These are phyloP conservation scores for Mimosa bimucronata DNA, from an alignment of 306 rosid genomes.

Conservation along the genomic window DNA sequence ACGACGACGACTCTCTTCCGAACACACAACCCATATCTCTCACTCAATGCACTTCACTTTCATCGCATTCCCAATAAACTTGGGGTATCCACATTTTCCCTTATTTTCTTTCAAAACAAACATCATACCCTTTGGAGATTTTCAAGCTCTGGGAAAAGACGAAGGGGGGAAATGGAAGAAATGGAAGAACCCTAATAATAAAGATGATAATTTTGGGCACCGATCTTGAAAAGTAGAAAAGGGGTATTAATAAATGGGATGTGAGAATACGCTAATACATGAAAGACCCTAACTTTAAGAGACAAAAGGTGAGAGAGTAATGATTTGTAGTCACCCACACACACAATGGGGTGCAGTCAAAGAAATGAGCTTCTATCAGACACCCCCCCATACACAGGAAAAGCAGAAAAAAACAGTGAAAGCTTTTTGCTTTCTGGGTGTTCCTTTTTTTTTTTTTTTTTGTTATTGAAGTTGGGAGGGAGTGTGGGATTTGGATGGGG, in stretches of 20 bases:
- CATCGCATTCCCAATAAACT: slow-evolving; percentile 37
- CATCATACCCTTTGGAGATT: slow-evolving; percentile 25
- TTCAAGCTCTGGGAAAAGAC: neutral
- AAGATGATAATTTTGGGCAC: slow-evolving; percentile 2
- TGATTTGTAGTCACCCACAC: slow-evolving; percentile 75
- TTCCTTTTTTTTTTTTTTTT: slow-evolving; percentile 24
- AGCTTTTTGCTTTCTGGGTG: neutral
- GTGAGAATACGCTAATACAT: slow-evolving; percentile 48
- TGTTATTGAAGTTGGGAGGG: neutral
- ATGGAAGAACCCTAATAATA: slow-evolving; percentile 63
- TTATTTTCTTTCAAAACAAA: slow-evolving; percentile 44
- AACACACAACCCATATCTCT: slow-evolving; percentile 90
- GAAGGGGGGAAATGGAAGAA: too few relatives aligned
- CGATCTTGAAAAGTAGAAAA: slow-evolving; percentile 43
- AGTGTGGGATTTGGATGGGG: slow-evolving; percentile 37
- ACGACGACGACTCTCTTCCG: slow-evolving; percentile 55
- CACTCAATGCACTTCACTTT: slow-evolving; percentile 54
- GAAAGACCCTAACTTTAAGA: slow-evolving; percentile 62
- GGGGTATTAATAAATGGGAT: slow-evolving; percentile 37
- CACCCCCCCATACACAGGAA: slow-evolving; percentile 25
- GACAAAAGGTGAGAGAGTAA: slow-evolving; percentile 86
- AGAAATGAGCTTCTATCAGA: slow-evolving; percentile 44
- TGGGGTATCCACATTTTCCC: slow-evolving; percentile 45
- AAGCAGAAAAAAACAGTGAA: slow-evolving; percentile 37
- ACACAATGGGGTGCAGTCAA: slow-evolving; percentile 71